Percentiles rank a stretch among this genome's conserved stretches.
phyloP scores from a whole-genome alignment of 78 protist genomes.

The Dictyostelium brefeldianum region DNA sequence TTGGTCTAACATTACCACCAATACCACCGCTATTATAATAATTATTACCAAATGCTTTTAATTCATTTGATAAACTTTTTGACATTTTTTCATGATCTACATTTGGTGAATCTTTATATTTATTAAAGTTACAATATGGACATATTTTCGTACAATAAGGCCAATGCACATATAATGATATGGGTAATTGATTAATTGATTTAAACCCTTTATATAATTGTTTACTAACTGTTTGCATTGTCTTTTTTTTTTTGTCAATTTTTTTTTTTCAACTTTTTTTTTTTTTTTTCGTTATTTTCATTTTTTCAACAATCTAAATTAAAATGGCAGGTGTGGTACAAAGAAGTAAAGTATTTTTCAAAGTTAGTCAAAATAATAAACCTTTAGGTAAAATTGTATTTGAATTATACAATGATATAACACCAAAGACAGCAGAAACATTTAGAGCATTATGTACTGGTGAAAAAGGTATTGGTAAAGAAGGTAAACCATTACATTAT shows the following conservation, averaged over 20 bases:
- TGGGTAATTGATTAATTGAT: not conserved
- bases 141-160: constrained; percentile 80
- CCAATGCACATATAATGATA: constrained; percentile 80
- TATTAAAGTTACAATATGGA: constrained; percentile 81
- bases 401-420: constrained; percentile 79
- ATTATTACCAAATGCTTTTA: not conserved
- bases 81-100: constrained; percentile 59
- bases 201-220: not conserved
- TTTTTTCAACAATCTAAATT: not conserved
- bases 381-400: constrained; percentile 81
- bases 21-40: not conserved
- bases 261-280: not conserved
- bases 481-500: constrained; percentile 89
- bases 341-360: constrained; percentile 82
- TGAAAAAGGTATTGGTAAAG: constrained; percentile 90
- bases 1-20: not conserved
- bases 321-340: constrained; percentile 1
- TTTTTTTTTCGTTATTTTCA: not conserved
- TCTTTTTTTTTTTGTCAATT: not conserved
- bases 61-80: not conserved
- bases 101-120: constrained; percentile 58
- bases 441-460: constrained; percentile 95
- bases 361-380: constrained; percentile 46
- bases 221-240: not conserved
- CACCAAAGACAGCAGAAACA: constrained; percentile 97